Evolutionary conservation across 2,329 filamentous ascomycete genomes (phyloP).

Genomic region (Microdochium trichocladiopsis): DNA sequence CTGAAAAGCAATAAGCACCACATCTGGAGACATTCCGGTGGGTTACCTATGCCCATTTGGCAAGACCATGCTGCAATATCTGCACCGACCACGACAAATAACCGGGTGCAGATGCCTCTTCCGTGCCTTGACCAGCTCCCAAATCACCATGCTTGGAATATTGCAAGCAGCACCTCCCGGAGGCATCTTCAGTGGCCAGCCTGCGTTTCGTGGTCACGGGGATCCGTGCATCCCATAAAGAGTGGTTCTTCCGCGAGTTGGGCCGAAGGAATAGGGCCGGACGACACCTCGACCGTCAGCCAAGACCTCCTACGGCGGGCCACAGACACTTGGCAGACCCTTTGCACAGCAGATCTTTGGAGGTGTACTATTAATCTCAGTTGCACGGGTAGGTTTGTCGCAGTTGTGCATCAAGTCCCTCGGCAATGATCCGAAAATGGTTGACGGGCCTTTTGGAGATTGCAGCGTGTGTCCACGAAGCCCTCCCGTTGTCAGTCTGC

Average conservation of each 20-base stretch:
- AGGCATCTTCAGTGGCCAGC: not conserved
- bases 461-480: too few relatives aligned
- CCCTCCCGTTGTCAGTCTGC: too few relatives aligned
- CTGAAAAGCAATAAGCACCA: not conserved
- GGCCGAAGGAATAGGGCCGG: not conserved
- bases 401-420: too few relatives aligned
- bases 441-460: too few relatives aligned
- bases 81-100: not conserved
- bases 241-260: not conserved
- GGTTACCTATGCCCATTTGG: too few relatives aligned
- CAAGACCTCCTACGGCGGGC: not conserved
- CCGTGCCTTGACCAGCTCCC: not conserved
- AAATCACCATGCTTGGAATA: not conserved
- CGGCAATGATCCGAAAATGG: too few relatives aligned
- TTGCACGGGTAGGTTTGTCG: too few relatives aligned
- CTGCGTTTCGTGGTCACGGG: not conserved
- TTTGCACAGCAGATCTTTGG: not conserved
- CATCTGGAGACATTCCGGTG: not conserved
- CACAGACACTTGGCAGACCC: not conserved
- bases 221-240: conserved; percentile 1
- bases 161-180: not conserved
- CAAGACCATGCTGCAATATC: not conserved
- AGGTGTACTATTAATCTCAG: too few relatives aligned
- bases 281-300: not conserved
- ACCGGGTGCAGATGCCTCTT: not conserved